These are phyloP conservation scores for Colletotrichum godetiae DNA, from an alignment of 2,329 filamentous ascomycete species.

Conservation along the genomic window DNA sequence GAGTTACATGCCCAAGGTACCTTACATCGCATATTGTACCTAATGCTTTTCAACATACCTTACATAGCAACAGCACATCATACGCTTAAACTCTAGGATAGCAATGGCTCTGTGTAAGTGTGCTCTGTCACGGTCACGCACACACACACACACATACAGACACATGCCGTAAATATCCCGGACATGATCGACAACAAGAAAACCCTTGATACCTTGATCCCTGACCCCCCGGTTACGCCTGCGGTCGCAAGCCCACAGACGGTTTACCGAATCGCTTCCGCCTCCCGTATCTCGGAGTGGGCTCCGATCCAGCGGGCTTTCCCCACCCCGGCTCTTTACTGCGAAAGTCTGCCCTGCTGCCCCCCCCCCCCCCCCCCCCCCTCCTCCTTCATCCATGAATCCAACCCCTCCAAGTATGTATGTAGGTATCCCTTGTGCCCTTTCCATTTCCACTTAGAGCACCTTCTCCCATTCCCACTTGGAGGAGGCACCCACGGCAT, in stretches of 20 bases:
- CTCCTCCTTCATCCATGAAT: neutral
- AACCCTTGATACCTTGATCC: neutral
- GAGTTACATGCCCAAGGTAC: too few species aligned
- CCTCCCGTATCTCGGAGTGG: slow-evolving; percentile 28
- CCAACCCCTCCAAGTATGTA: neutral
- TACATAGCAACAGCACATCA: too few species aligned
- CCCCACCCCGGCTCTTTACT: neutral
- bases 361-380: neutral
- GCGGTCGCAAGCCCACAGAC: neutral
- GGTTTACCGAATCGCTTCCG: slow-evolving; percentile 9
- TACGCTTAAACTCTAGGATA: neutral
- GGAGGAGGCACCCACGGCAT: neutral
- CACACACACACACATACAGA: too few species aligned
- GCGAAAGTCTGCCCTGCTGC: neutral
- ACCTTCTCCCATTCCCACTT: neutral
- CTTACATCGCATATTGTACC: neutral
- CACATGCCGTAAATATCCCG: neutral
- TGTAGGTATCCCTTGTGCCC: neutral
- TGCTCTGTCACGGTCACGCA: neutral
- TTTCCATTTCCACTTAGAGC: neutral
- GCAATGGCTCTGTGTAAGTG: neutral
- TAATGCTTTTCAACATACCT: too few species aligned
- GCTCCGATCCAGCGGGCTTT: slow-evolving; percentile 12
- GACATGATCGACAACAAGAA: neutral
- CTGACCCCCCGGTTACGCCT: too few species aligned